Base-by-base conservation (phyloP, 2,329 filamentous ascomycete species). In the Aureobasidium leucospermi region DNA sequence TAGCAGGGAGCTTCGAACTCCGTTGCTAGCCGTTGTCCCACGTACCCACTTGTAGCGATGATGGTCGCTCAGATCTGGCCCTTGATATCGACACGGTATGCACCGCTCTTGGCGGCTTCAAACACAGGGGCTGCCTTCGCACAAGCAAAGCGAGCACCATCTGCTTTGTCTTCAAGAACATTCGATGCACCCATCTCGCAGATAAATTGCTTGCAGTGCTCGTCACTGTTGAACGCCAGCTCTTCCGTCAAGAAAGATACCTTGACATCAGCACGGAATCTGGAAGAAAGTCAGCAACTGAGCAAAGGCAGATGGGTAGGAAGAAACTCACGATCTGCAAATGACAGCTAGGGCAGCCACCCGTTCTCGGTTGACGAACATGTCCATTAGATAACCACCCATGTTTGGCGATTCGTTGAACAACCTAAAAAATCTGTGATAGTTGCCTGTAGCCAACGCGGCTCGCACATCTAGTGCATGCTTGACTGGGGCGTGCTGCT, bases 301-400 rank as follows among this genome's bases (percentile, higher is more conserved):
- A 10, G 28, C 7, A 43, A n/a, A 3, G 15, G 23, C 2, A 19
- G 32, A 19, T 13, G 0, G 15, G 28, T 45, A 32, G 31, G 43
- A 42, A 28, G 31, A 6, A n/a, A 85, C 93, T 79, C 78, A 99
- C 94, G 89, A 86, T 89, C 84, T 95, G 83, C 91, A 96, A 67
- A 99, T 94, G 73, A 87, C 90, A 73, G 90, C 87, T 71, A 99
- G 78, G 65, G 94, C 94, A 70, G 88, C 86, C 65, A 99, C 84
- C 68, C 94, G 89, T 79, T 99, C 93, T 71, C 94, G 87, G 69
- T 86, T 86, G 73, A 97, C 88, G 79, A 99, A 97, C 90, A 96
- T 96, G 78, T 99, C 94, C 89, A 99, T 96, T 55, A 99, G 83
- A 76, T 97, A 97, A 67, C 89, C 91, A 63, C 94, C 93, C 92